These are phyloP conservation scores for Yamadazyma mexicana DNA, from an alignment of 1,139 yeast species.

Conservation along the genomic window DNA sequence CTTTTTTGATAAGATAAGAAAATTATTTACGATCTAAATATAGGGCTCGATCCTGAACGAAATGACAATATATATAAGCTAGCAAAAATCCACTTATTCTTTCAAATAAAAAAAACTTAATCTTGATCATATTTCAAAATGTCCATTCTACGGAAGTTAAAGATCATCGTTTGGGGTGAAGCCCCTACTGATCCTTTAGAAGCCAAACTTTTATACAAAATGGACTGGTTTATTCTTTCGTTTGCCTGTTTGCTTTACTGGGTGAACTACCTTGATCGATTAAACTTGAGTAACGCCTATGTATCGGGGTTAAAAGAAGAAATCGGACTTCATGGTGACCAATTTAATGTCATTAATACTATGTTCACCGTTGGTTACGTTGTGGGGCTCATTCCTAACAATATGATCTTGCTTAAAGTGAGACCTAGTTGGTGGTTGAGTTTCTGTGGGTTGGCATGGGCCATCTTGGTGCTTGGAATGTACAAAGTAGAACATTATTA, in stretches of 20 bases:
- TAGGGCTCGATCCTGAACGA: no score
- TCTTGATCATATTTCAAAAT: no score
- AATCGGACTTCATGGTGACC: constrained; percentile 48
- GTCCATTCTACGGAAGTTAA: constrained; percentile 9
- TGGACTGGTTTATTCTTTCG: constrained; percentile 57
- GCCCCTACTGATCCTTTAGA: constrained; percentile 40
- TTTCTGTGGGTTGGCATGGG: constrained; percentile 58
- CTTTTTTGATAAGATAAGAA: not conserved
- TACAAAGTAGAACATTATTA: constrained; percentile 42
- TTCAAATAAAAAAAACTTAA: no score
- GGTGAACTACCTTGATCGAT: constrained; percentile 47
- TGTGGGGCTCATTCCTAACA: constrained; percentile 58
- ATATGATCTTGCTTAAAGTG: constrained; percentile 47
- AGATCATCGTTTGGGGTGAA: constrained; percentile 36
- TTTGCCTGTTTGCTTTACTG: constrained; percentile 58
- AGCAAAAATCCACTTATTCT: no score
- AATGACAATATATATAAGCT: no score
- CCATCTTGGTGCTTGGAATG: constrained; percentile 50
- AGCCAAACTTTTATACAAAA: constrained; percentile 43
- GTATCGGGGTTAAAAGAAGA: constrained; percentile 63
- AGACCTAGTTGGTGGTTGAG: constrained; percentile 57
- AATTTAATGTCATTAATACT: constrained; percentile 50
- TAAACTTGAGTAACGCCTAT: constrained; percentile 56
- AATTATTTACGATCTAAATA: not conserved
- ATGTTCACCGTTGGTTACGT: constrained; percentile 62